Evolutionary conservation across 192 early-diverging fungal genomes (phyloP), one percentile per base, ranked within the genome.

Genomic region (Coemansia umbellata): DNA sequence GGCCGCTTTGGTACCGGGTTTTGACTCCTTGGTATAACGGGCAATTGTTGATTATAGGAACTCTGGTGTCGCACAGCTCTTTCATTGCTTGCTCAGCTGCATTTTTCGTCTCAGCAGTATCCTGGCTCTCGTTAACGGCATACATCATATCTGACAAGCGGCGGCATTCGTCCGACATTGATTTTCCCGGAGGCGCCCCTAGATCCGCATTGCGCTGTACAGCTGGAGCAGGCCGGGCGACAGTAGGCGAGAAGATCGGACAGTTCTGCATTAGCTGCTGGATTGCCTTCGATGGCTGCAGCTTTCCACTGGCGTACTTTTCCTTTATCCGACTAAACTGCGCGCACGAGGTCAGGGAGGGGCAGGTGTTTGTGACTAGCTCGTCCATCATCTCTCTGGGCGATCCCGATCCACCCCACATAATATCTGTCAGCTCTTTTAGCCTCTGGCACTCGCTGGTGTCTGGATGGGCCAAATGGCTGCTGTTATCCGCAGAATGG

Each of bases 81-180:
- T 69, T 58, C 60, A 75, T 75, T 1, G 51, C 60, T 31, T 27
- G 32, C 33, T 50, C 23, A 13, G 71, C 71, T 3, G 39, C 37
- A 32, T 31, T 28, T 13, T 5, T 11, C 4, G 39, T 52, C 17
- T 18, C 31, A 13, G 41, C 41, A 0, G 63, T 41, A n/a, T 10
- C 27, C 31, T 54, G 33, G 35, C n/a, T 31, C 30, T 53, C 51
- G 59, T 63, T 39, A 8, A 69, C 62, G 1, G 56, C 47, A 36
- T 75, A 75, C 8, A 75, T 60, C 65, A 69, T 53, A 39, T 75
- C 73, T 3, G 73, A 75, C 15, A 75, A 47, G 0, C 58, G 52
- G 31, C 65, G 65, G 53, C 73, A 75, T 31, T 75, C 65, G 49
- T 75, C 73, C 19, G 73, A 53, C 73, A 75, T 75, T 31, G 73